Base-by-base conservation (phyloP, 2,329 filamentous ascomycete species). In the Claviceps lovelessii region DNA sequence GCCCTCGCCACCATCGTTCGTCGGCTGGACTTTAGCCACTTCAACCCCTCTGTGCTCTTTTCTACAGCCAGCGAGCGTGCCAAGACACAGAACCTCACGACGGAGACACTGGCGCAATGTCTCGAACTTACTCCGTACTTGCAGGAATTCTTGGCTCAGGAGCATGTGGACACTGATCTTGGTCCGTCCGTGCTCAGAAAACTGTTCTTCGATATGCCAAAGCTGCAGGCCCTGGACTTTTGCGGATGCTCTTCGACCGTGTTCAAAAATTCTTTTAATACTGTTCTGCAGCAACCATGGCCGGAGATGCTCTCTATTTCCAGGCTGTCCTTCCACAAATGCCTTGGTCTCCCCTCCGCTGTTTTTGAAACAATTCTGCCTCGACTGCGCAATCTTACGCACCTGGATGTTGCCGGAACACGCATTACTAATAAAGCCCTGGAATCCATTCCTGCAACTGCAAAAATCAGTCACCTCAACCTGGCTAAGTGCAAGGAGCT, bases 11-110 rank as follows among this genome's bases (percentile, higher is more conserved):
- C 81, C 45, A 81, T 90, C 62, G 86, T 91, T 48, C 82, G 85
- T 56, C 84, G 88, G 52, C 73, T 91, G 49, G 88, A 93, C 70
- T 90, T 93, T 63, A 90, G 86, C 58, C 87, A 90, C 73, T 90
- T 90, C 70, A 90, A 88, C 66, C 87, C 86, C 28, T 82, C 85
- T 54, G 85, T 85, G 54, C 76, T 89, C 59, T 89, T 90, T 64
- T 79, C 80, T 57, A 88, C 85, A 17, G 84, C 83, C 60, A 81
- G 83, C 67, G 85, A 89, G 76, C 84, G 88, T 56, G 77, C 79
- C 28, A 79, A 86, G 68, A 87, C 87, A 55, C 81, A 81, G 64
- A 90, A 90, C 69, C 69, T 93, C 62, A 91, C 87, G 23, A 76
- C 84, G 15, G 79, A 81, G 64, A 91, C 86, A 5, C 75, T 93